Conservation (phyloP, 345 rosid genomes). For the Populus alba region DNA sequence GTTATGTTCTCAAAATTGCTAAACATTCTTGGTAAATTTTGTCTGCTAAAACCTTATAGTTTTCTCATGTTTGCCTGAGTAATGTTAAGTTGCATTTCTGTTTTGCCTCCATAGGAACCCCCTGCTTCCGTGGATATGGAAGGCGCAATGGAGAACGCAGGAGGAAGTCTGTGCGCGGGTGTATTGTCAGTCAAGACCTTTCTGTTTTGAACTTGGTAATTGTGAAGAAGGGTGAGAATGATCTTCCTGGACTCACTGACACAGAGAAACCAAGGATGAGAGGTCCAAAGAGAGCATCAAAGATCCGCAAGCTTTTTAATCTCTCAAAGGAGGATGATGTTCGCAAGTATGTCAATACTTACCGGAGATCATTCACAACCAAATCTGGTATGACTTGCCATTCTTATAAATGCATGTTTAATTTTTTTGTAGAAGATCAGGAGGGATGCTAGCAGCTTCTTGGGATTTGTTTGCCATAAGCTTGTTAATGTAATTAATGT, state of each 20-base stretch:
- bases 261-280: constrained; percentile 78
- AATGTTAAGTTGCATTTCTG: constrained; percentile 11
- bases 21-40: not conserved
- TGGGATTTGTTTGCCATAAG: not conserved
- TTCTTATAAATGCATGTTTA: not conserved
- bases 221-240: constrained; percentile 78
- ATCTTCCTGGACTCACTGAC: constrained; percentile 76
- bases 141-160: constrained; percentile 76
- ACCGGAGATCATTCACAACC: constrained; percentile 70
- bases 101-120: constrained; percentile 38
- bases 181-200: constrained; percentile 77
- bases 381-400: constrained; percentile 43
- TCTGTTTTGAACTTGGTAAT: constrained; percentile 80
- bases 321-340: constrained; percentile 81
- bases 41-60: not conserved
- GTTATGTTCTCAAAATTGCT: not conserved
- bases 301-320: constrained; percentile 74
- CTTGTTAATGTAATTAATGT: not conserved
- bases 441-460: not conserved
- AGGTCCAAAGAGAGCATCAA: constrained; percentile 82
- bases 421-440: not conserved
- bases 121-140: constrained; percentile 84
- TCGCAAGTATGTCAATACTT: constrained; percentile 72
- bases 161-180: constrained; percentile 84
- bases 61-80: not conserved